Percentiles rank a stretch among this genome's conserved stretches.
phyloP scores from a whole-genome alignment of 176 grass and related monocot genomes.

The Canna indica region DNA sequence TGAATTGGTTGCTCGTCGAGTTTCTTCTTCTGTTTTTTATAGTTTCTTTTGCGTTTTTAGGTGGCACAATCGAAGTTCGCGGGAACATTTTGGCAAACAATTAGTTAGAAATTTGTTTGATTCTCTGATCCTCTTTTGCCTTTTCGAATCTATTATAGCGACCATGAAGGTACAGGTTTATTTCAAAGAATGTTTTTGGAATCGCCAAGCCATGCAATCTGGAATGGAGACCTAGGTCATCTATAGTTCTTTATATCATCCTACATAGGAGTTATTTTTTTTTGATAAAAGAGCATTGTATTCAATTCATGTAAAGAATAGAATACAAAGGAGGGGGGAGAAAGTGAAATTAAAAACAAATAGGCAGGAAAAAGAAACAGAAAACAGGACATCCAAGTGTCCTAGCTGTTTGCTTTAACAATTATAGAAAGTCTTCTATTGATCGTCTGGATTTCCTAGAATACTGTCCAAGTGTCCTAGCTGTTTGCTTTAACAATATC shows the following conservation, averaged over 20 bases:
- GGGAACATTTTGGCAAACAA: background rate
- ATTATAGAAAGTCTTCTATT: no score
- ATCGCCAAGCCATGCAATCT: background rate
- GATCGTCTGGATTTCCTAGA: background rate
- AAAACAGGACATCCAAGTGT: no score
- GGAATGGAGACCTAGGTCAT: background rate
- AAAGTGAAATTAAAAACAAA: no score
- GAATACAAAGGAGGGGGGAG: no score
- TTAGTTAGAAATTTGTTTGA: background rate
- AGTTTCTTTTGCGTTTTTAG: background rate
- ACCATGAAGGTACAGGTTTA: background rate
- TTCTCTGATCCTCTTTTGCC: background rate
- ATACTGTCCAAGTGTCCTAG: no score
- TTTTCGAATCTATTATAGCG: background rate
- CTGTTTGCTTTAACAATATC: no score
- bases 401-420: no score
- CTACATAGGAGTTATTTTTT: background rate
- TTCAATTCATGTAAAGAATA: no score
- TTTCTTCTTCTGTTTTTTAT: background rate
- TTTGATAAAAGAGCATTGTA: no score
- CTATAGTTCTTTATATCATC: background rate
- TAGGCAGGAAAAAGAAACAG: no score
- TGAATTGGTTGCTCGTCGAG: slow-evolving; percentile 5
- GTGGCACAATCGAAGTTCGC: background rate
- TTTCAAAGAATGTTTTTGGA: background rate